These are phyloP conservation scores for Coemansia sp. DNA, from an alignment of 192 early-diverging fungal species.

Conservation along the genomic window DNA sequence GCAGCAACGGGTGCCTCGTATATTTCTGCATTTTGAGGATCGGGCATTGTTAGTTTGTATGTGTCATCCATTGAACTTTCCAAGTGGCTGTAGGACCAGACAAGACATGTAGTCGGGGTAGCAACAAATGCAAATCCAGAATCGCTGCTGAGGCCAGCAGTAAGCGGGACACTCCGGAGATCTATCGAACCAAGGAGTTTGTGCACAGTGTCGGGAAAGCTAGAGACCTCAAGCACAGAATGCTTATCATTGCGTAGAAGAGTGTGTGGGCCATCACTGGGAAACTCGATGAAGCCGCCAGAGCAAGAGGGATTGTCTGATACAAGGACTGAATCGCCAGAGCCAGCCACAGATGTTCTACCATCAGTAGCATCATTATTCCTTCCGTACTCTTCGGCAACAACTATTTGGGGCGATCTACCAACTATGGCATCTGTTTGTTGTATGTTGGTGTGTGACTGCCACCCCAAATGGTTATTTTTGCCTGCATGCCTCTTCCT, in stretches of 20 bases:
- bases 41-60: slow-evolving; percentile 38
- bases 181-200: slow-evolving; percentile 13
- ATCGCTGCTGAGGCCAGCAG: slow-evolving; percentile 14
- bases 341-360: neutral
- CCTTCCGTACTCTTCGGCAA: neutral
- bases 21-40: neutral
- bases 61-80: slow-evolving; percentile 13
- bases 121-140: slow-evolving; percentile 40
- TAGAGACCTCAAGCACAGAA: slow-evolving; percentile 25
- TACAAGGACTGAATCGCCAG: neutral
- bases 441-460: neutral
- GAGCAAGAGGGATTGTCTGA: neutral
- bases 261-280: slow-evolving; percentile 2
- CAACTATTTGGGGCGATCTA: neutral
- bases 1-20: slow-evolving; percentile 25
- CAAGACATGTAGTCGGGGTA: slow-evolving; percentile 23
- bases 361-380: neutral
- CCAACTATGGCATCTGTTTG: neutral
- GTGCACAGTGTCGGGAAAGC: slow-evolving; percentile 22
- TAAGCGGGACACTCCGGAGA: slow-evolving; percentile 8
- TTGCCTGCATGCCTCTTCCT: slow-evolving; percentile 21
- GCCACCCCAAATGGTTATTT: slow-evolving; percentile 17
- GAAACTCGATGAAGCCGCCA: neutral
- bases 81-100: slow-evolving; percentile 29
- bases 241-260: slow-evolving; percentile 38